Evolutionary conservation across 371 early-diverging fungal species (phyloP), one percentile per base, ranked within the genome.

Genomic region (Saksenaea oblongispora): DNA sequence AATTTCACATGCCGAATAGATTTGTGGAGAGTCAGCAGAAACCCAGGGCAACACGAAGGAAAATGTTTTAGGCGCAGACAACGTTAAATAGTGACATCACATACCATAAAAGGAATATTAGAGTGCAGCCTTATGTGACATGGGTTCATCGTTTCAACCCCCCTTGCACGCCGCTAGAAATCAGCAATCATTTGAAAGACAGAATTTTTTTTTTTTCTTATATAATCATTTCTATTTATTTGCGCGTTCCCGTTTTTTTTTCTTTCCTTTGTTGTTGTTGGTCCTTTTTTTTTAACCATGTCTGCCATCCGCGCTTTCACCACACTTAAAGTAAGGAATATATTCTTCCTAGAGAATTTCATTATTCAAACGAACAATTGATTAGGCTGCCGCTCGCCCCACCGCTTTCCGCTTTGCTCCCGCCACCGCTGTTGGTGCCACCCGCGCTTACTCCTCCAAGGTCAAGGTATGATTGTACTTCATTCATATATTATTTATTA

Each of bases 241-340:
- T 17, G 42, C 42, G 42, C 42, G 42, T 41, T 54, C 39, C 53
- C 41, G 14, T 41, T 53, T 54, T 61, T 57, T 57, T 67, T 59
- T 66, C 54, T 53, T 54, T 67, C 57, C 39, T 41, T 27, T 15
- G 60, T 64, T 56, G 58, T 54, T 63, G 64, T 58, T 65, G n/a
- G n/a, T n/a, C n/a, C 64, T 69, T 37, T 61, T 59, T 63, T 63
- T 64, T 60, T 44, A 56, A 61, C 36, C 13, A 81, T 81, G 82
- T 81, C 82, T 70, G 74, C 79, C 67, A 60, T 78, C 63, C 76
- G 81, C 62, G 71, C 76, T 73, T 73, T 78, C 71, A 36, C 44
- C 31, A 35, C 27, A 31, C 15, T 28, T 13, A 37, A 35, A 1
- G 34, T 27, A 8, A 47, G 13, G 54, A 39, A 14, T 24, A 56